Conservation (phyloP, 139 green algal genomes). For the Coelastrella sp. region DNA sequence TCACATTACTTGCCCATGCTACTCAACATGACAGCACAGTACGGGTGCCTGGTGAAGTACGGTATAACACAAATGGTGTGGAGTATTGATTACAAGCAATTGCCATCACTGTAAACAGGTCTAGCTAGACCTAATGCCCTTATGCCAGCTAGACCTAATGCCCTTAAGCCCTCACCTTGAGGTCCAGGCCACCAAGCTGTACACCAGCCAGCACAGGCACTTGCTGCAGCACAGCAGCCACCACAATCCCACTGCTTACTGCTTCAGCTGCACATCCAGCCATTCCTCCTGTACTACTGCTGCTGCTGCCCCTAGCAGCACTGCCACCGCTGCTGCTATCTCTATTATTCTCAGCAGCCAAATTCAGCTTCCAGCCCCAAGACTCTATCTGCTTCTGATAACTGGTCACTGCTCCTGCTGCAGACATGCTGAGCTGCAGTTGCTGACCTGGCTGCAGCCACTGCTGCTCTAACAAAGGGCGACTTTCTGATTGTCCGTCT, state of each 20-base stretch:
- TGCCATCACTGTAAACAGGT: too few relatives aligned
- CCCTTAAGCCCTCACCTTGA: slow-evolving; percentile 29
- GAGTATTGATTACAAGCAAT: too few relatives aligned
- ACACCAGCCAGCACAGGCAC: slow-evolving; percentile 46
- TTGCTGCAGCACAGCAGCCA: slow-evolving; percentile 20
- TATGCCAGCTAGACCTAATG: too few relatives aligned
- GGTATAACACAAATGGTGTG: too few relatives aligned
- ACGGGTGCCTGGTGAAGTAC: too few relatives aligned
- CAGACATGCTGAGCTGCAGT: slow-evolving; percentile 2
- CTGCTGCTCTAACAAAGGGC: background rate
- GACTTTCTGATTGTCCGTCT: background rate
- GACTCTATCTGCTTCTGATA: slow-evolving; percentile 21
- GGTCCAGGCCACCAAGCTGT: slow-evolving; percentile 10
- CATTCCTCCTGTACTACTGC: background rate
- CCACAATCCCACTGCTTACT: background rate
- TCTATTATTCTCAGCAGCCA: background rate
- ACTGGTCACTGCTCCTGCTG: background rate
- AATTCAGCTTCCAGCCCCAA: slow-evolving; percentile 23
- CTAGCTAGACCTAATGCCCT: too few relatives aligned
- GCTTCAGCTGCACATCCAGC: background rate
- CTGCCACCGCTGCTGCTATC: background rate
- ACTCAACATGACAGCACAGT: too few relatives aligned
- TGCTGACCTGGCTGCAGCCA: background rate
- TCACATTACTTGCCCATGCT: too few relatives aligned
- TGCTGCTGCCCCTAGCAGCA: slow-evolving; percentile 6